These are phyloP conservation scores for Botrytis cinerea DNA, from an alignment of 2,329 filamentous ascomycete species.

Conservation along the genomic window DNA sequence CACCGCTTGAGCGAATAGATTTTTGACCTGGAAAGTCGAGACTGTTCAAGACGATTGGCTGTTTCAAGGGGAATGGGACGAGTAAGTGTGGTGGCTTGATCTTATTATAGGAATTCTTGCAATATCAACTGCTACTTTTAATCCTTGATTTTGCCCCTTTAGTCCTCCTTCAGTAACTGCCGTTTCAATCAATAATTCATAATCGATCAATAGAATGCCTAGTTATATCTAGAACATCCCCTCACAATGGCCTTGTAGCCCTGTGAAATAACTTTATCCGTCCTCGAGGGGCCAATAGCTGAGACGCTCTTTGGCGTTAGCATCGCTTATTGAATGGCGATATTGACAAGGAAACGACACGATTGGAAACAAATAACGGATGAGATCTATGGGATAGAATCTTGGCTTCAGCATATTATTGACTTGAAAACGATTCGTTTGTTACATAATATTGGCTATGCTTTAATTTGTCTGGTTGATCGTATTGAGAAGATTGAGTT, in stretches of 20 bases:
- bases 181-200: background rate
- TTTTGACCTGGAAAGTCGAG: background rate
- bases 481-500: background rate
- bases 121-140: slow-evolving; percentile 1
- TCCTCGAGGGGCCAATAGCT: background rate
- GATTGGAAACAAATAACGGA: background rate
- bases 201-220: background rate
- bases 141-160: background rate
- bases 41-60: slow-evolving; percentile 14
- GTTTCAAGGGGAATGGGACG: slow-evolving; percentile 14
- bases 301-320: slow-evolving; percentile 10
- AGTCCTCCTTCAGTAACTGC: background rate
- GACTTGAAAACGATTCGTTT: background rate
- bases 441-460: background rate
- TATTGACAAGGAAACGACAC: background rate
- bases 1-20: slow-evolving; percentile 18
- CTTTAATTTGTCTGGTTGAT: background rate
- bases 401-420: background rate
- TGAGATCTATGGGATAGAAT: slow-evolving; percentile 7
- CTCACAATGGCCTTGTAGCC: background rate
- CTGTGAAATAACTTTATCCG: background rate
- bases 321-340: background rate
- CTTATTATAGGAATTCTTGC: slow-evolving; percentile 11
- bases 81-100: slow-evolving; percentile 10
- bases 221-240: background rate